Conservation (phyloP, 2,329 filamentous ascomycete genomes). For the Parascedosporium putredinis region DNA sequence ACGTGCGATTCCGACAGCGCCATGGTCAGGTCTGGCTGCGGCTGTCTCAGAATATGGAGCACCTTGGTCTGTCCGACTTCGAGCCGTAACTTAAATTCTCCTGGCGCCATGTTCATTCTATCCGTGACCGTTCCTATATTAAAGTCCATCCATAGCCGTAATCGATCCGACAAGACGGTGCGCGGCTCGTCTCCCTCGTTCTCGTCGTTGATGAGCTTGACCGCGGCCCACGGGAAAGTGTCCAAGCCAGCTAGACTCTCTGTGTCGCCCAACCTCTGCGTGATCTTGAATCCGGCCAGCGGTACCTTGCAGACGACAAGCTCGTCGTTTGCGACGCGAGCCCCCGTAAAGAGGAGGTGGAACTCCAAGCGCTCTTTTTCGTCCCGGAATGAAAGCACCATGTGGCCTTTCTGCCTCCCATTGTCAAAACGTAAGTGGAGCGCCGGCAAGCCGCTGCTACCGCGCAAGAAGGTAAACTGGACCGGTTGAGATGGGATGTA, state of each 20-base stretch:
- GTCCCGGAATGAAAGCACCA: conserved; percentile 69
- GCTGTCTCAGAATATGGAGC: conserved; percentile 58
- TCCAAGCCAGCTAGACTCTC: conserved; percentile 40
- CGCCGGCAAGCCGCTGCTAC: conserved; percentile 58
- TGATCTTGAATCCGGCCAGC: conserved; percentile 54
- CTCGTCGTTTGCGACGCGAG: conserved; percentile 57
- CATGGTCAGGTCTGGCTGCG: conserved; percentile 68
- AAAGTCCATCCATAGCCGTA: conserved; percentile 67
- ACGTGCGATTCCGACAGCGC: conserved; percentile 61
- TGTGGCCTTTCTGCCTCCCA: conserved; percentile 53
- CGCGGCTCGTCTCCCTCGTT: conserved; percentile 49
- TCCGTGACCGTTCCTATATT: conserved; percentile 72
- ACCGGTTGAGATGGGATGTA: conserved; percentile 57
- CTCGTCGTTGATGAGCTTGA: conserved; percentile 63
- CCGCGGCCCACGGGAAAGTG: conserved; percentile 52
- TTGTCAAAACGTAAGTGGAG: conserved; percentile 63
- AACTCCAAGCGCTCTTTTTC: conserved; percentile 60
- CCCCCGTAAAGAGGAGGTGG: conserved; percentile 64
- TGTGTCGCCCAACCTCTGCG: conserved; percentile 38
- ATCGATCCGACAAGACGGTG: conserved; percentile 64
- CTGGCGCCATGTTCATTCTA: conserved; percentile 68
- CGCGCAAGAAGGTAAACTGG: conserved; percentile 66
- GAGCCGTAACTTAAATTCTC: conserved; percentile 59
- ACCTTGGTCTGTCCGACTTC: conserved; percentile 51
- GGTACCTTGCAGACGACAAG: conserved; percentile 60